Conservation (phyloP, 2,329 filamentous ascomycete genomes). For the Cadophora sp. region DNA sequence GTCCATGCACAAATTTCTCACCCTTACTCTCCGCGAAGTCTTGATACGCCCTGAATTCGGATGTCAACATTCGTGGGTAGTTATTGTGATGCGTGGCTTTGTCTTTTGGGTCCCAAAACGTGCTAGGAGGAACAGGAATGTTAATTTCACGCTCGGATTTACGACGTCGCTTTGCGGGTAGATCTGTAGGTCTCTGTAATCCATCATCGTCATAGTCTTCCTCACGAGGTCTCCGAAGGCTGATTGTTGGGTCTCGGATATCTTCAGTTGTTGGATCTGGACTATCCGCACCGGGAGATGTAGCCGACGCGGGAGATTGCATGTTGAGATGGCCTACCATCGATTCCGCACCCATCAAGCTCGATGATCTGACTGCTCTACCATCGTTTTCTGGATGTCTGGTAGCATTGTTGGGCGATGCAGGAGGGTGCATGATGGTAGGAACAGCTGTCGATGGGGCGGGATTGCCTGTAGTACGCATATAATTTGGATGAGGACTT, state of each 20-base stretch:
- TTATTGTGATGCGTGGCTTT: slow-evolving; percentile 63
- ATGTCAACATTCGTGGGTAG: slow-evolving; percentile 69
- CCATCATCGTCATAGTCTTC: slow-evolving; percentile 37
- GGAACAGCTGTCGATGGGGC: slow-evolving; percentile 18
- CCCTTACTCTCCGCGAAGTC: slow-evolving; percentile 56
- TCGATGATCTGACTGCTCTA: slow-evolving; percentile 36
- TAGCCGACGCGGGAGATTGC: slow-evolving; percentile 41
- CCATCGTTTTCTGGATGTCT: slow-evolving; percentile 25
- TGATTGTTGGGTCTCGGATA: slow-evolving; percentile 30
- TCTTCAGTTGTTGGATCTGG: slow-evolving; percentile 22
- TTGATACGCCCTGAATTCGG: slow-evolving; percentile 62
- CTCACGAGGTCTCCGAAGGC: slow-evolving; percentile 44
- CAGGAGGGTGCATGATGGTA: slow-evolving; percentile 32
- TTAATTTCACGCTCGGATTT: slow-evolving; percentile 65
- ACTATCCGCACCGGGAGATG: slow-evolving; percentile 33
- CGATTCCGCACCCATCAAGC: slow-evolving; percentile 45
- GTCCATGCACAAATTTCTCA: slow-evolving; percentile 61
- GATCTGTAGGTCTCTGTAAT: slow-evolving; percentile 37
- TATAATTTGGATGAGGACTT: slow-evolving; percentile 19
- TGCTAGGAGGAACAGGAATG: slow-evolving; percentile 59
- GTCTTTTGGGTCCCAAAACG: slow-evolving; percentile 64
- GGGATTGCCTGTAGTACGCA: slow-evolving; percentile 8
- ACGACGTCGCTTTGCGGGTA: slow-evolving; percentile 55
- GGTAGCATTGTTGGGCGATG: slow-evolving; percentile 8
- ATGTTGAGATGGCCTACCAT: slow-evolving; percentile 44